A percentile compares a stretch with the other conserved stretches of the same genome.
These are phyloP conservation scores for Quercus agrifolia DNA, from an alignment of 306 rosid genomes.

Conservation along the genomic window DNA sequence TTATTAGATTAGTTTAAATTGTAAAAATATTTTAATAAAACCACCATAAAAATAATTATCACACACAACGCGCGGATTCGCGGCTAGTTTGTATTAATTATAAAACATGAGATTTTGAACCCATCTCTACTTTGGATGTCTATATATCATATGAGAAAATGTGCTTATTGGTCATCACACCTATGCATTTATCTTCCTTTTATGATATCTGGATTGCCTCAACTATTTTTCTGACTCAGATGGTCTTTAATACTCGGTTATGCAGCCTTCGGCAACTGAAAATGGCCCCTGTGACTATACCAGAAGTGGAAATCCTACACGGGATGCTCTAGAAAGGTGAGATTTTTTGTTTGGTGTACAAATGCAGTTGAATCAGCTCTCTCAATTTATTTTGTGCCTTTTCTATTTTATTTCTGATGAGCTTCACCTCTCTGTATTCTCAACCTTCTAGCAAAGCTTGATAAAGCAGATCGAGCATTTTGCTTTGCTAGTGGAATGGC, in stretches of 20 bases:
- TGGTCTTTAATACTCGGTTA: slow-evolving; percentile 8
- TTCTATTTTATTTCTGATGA: background rate
- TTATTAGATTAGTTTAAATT: too few relatives aligned
- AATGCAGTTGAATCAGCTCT: slow-evolving; percentile 1
- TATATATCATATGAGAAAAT: background rate
- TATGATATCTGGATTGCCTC: slow-evolving; percentile 4
- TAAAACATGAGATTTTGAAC: background rate
- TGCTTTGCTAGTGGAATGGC: slow-evolving; percentile 99
- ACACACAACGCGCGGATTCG: too few relatives aligned
- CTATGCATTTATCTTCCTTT: background rate
- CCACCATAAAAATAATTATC: too few relatives aligned
- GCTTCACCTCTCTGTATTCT: slow-evolving; percentile 23
- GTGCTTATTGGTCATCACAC: background rate
- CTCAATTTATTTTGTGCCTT: background rate
- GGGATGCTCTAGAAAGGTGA: slow-evolving; percentile 84
- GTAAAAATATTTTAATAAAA: too few relatives aligned
- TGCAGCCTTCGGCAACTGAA: slow-evolving; percentile 84
- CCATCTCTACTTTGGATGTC: background rate
- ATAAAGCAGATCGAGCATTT: slow-evolving; percentile 88
- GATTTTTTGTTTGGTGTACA: slow-evolving; percentile 13
- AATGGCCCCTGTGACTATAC: slow-evolving; percentile 91
- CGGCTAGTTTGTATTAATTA: background rate
- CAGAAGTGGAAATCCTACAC: slow-evolving; percentile 91
- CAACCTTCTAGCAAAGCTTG: slow-evolving; percentile 79
- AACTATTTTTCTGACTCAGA: slow-evolving; percentile 1